Evolutionary conservation across 495 filamentous ascomycete species (phyloP).

Genomic region (Penicillium cosmopolitanum): DNA sequence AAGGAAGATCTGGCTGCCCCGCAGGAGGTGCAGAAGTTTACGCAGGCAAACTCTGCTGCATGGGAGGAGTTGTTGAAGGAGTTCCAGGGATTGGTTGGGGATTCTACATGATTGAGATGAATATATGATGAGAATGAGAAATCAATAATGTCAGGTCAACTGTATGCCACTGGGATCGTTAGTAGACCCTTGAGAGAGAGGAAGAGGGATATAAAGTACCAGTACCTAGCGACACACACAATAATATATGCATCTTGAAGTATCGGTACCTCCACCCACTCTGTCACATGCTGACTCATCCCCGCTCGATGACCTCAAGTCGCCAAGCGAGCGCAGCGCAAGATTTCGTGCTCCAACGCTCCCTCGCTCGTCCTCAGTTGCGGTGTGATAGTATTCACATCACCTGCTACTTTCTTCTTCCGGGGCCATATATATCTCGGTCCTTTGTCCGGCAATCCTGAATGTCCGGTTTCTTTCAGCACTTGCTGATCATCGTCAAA

Average conservation of each 20-base stretch:
- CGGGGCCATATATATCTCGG: slow-evolving; percentile 23
- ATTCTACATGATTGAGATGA: slow-evolving; percentile 24
- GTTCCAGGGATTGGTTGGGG: slow-evolving; percentile 55
- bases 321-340: slow-evolving; percentile 17
- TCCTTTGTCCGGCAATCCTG: slow-evolving; percentile 7
- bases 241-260: background rate
- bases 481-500: slow-evolving; percentile 14
- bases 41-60: slow-evolving; percentile 38
- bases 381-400: background rate
- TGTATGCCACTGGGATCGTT: no score
- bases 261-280: background rate
- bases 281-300: slow-evolving; percentile 25
- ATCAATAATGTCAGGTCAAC: no score
- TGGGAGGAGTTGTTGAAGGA: slow-evolving; percentile 50
- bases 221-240: background rate
- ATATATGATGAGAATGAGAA: no score
- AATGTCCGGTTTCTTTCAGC: slow-evolving; percentile 15
- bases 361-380: background rate
- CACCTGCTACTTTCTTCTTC: slow-evolving; percentile 4
- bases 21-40: slow-evolving; percentile 52
- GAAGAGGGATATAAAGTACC: background rate
- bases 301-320: slow-evolving; percentile 28
- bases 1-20: slow-evolving; percentile 61
- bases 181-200: background rate
- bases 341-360: slow-evolving; percentile 18